These are phyloP conservation scores for Fomitopsis pinicola DNA, from an alignment of 1,284 basidiomycete species.

Conservation along the genomic window DNA sequence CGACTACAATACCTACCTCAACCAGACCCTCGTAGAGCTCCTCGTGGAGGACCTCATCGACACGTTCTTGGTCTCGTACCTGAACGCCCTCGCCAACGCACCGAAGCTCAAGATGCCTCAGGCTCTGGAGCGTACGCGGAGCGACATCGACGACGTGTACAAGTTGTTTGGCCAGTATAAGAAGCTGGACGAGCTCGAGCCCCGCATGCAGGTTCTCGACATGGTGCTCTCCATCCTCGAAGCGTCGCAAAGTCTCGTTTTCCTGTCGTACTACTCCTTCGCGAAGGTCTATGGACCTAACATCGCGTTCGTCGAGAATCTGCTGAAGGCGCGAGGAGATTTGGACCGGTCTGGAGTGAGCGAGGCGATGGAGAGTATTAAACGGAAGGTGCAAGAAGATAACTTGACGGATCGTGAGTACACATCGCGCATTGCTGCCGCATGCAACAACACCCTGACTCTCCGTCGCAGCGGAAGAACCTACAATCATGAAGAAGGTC, in stretches of 20 bases:
- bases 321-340: slow-evolving; percentile 90
- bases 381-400: slow-evolving; percentile 89
- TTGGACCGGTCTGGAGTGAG: slow-evolving; percentile 83
- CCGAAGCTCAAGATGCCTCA: slow-evolving; percentile 87
- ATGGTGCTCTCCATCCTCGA: slow-evolving; percentile 82
- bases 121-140: slow-evolving; percentile 78
- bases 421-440: not conserved
- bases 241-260: slow-evolving; percentile 89
- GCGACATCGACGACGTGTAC: slow-evolving; percentile 78
- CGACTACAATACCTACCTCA: slow-evolving; percentile 91
- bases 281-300: slow-evolving; percentile 96
- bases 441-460: not conserved
- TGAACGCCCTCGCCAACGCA: slow-evolving; percentile 82
- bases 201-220: slow-evolving; percentile 85
- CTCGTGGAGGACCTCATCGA: slow-evolving; percentile 93
- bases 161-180: slow-evolving; percentile 83
- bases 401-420: slow-evolving; percentile 78
- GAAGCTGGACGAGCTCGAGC: slow-evolving; percentile 75
- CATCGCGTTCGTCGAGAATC: slow-evolving; percentile 83
- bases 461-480: slow-evolving; percentile 57
- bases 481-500: slow-evolving; percentile 85
- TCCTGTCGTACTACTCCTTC: slow-evolving; percentile 94
- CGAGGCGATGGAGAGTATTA: slow-evolving; percentile 93
- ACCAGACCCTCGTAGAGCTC: slow-evolving; percentile 88
- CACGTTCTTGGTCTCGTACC: slow-evolving; percentile 86